Evolutionary conservation across 2,329 filamentous ascomycete genomes (phyloP).

Genomic region (Colletotrichum chrysophilum): DNA sequence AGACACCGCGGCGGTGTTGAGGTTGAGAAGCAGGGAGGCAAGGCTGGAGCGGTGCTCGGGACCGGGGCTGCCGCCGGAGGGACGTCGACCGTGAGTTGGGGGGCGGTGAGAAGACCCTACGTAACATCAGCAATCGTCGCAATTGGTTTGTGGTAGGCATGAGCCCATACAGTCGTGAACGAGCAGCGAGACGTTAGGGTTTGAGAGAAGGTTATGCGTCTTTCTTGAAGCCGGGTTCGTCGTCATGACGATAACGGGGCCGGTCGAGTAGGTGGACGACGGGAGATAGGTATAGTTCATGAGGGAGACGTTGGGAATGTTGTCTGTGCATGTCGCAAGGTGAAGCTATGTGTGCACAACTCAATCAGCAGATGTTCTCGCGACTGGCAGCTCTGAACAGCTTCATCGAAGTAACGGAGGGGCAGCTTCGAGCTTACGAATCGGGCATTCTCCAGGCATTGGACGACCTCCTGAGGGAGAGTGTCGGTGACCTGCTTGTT

Average conservation of each 20-base stretch:
- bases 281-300: constrained; percentile 99
- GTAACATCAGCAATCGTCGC: not conserved
- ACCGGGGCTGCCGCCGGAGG: constrained; percentile 66
- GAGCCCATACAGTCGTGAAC: constrained; percentile 82
- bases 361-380: not conserved
- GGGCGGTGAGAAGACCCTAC: constrained; percentile 88
- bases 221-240: constrained; percentile 82
- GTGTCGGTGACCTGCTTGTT: constrained; percentile 72
- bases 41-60: constrained; percentile 75
- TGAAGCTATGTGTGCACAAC: constrained; percentile 71
- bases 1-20: constrained; percentile 87
- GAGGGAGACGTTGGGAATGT: constrained; percentile 88
- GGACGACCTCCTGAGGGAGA: constrained; percentile 83
- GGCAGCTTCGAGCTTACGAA: constrained; percentile 67
- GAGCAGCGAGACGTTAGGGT: constrained; percentile 89
- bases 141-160: too few species aligned
- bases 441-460: constrained; percentile 91
- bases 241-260: constrained; percentile 95
- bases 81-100: constrained; percentile 69
- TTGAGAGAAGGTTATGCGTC: constrained; percentile 80
- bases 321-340: constrained; percentile 85
- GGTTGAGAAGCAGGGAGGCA: constrained; percentile 82
- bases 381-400: not conserved
- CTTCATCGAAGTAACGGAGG: not conserved
- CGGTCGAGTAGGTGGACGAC: constrained; percentile 68